phyloP scores from a whole-genome alignment of 768 basidiomycete genomes.

The Suillus subaureus region DNA sequence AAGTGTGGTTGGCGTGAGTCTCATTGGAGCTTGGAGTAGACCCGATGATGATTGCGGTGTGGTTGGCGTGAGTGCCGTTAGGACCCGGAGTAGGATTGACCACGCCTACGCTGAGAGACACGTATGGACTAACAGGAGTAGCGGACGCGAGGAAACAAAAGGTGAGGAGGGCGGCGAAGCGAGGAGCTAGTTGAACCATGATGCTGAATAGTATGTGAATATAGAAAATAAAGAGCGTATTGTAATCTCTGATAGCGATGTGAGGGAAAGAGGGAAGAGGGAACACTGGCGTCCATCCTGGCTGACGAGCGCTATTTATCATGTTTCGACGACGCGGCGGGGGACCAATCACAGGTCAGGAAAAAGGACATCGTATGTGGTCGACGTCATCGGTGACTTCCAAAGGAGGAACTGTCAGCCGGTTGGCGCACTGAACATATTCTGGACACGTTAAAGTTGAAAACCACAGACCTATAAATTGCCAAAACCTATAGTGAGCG shows the following conservation, averaged over 20 bases:
- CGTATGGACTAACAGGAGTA: constrained; percentile 1
- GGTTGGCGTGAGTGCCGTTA: not conserved
- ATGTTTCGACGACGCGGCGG: constrained; percentile 14
- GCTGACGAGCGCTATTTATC: constrained; percentile 20
- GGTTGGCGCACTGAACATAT: not conserved
- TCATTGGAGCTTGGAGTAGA: not conserved
- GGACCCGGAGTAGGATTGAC: not conserved
- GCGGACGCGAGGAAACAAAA: constrained; percentile 27
- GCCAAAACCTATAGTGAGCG: too few relatives aligned
- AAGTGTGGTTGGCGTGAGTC: not conserved
- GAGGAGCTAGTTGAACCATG: constrained; percentile 32
- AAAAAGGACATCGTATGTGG: constrained; percentile 5
- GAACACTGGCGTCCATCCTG: constrained; percentile 6
- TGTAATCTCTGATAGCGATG: constrained; percentile 10
- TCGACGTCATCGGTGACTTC: constrained; percentile 5
- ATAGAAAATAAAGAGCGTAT: constrained; percentile 25
- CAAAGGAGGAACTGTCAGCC: not conserved
- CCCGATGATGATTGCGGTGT: not conserved
- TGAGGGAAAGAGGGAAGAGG: constrained; percentile 12
- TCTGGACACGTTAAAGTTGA: too few relatives aligned
- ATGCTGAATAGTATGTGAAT: constrained; percentile 25
- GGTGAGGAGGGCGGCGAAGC: constrained; percentile 31
- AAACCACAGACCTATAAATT: too few relatives aligned
- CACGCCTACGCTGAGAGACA: not conserved
- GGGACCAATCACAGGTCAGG: not conserved